Evolutionary conservation across 345 rosid genomes (phyloP).

Genomic region (Eucalyptus cladocalyx): DNA sequence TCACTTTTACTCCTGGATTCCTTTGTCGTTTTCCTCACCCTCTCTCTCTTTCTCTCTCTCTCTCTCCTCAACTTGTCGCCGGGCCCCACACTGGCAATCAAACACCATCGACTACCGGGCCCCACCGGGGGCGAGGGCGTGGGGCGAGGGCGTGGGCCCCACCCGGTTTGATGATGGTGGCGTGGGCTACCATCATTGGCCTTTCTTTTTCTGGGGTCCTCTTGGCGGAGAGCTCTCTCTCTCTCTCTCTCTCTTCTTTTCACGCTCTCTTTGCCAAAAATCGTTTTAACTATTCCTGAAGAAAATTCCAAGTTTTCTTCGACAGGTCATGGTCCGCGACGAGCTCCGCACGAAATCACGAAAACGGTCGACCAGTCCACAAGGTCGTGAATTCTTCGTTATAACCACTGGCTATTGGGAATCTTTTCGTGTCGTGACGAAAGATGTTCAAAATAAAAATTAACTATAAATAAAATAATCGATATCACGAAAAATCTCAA

Average conservation of each 20-base stretch:
- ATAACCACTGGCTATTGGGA: neutral
- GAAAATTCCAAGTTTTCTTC: neutral
- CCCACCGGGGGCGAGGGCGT: neutral
- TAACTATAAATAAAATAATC: neutral
- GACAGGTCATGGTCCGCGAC: neutral
- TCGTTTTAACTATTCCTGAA: neutral
- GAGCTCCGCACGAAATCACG: neutral
- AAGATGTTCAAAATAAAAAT: neutral
- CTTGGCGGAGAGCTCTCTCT: neutral
- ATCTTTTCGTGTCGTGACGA: neutral
- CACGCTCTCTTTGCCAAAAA: neutral
- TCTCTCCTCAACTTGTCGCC: neutral
- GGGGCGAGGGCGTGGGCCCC: neutral
- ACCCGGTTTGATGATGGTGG: neutral
- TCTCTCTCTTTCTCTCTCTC: neutral
- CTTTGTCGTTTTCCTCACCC: neutral
- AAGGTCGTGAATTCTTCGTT: neutral
- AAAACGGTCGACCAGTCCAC: neutral
- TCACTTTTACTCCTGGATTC: neutral
- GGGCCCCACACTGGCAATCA: neutral
- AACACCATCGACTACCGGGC: neutral
- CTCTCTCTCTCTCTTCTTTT: neutral
- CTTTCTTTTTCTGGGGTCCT: neutral
- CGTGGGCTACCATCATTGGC: neutral
- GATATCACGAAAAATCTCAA: accelerated